Conservation (phyloP, 2,329 filamentous ascomycete species). For the Cladorrhinum sp. region DNA sequence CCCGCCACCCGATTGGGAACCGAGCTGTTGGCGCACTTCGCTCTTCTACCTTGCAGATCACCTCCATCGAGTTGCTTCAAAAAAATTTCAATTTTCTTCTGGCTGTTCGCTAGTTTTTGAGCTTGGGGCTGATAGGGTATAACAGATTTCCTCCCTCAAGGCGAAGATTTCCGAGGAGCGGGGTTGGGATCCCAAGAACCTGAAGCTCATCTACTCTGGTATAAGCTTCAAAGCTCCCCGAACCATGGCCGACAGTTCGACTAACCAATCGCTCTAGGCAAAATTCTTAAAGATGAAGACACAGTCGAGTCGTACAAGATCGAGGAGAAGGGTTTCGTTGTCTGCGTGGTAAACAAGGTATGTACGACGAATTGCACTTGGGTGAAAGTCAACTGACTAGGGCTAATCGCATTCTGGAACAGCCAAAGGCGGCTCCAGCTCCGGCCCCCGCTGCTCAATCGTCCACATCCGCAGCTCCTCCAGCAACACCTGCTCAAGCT, state of each 20-base stretch:
- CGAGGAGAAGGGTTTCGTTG: conserved; percentile 98
- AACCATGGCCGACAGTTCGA: conserved; percentile 26
- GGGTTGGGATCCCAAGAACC: conserved; percentile 84
- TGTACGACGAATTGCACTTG: conserved; percentile 18
- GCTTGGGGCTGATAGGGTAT: conserved; percentile 12
- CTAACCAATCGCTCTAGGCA: conserved; percentile 59
- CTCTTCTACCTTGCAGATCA: not conserved
- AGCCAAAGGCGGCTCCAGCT: conserved; percentile 61
- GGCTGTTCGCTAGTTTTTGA: not conserved
- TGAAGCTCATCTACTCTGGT: conserved; percentile 99
- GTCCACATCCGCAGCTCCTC: conserved; percentile 52
- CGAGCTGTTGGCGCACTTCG: conserved; percentile 13
- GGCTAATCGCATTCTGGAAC: conserved; percentile 13
- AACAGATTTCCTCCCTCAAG: conserved; percentile 79
- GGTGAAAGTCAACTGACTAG: too few relatives aligned
- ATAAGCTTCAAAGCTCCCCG: conserved; percentile 27
- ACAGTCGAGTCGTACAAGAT: conserved; percentile 97
- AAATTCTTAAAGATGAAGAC: conserved; percentile 97
- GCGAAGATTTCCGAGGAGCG: conserved; percentile 89
- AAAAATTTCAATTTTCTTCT: not conserved
- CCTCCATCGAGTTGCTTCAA: not conserved
- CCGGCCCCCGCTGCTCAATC: conserved; percentile 54
- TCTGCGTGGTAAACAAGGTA: conserved; percentile 98
- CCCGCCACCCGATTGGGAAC: conserved; percentile 24
- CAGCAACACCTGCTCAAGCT: conserved; percentile 58